phyloP scores from a whole-genome alignment of 805 yeast species.

The Cyberlindnera nakhonratchasimensis region DNA sequence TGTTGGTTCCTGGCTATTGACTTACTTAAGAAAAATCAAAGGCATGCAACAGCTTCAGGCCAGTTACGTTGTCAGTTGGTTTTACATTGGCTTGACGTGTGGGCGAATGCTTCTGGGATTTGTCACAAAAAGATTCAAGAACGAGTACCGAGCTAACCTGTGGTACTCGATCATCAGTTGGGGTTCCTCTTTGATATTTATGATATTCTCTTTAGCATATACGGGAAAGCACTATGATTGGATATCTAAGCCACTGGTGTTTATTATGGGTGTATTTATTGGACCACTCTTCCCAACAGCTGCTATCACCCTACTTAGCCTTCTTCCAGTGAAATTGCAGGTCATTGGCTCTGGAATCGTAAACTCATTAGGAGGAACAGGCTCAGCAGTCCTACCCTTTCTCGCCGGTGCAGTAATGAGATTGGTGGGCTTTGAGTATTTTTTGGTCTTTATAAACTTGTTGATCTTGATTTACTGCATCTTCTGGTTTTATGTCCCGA shows the following conservation, averaged over 20 bases:
- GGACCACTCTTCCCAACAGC: constrained; percentile 78
- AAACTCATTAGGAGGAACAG: constrained; percentile 79
- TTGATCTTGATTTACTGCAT: constrained; percentile 12
- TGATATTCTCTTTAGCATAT: constrained; percentile 14
- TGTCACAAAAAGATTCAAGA: constrained; percentile 44
- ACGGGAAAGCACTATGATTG: constrained; percentile 7
- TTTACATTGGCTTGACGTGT: constrained; percentile 66
- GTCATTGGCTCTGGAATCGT: constrained; percentile 70
- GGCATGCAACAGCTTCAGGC: constrained; percentile 42
- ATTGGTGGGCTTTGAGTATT: constrained; percentile 11
- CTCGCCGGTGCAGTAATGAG: constrained; percentile 45
- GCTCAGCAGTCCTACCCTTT: constrained; percentile 75
- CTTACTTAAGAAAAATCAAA: constrained; percentile 55
- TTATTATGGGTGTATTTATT: constrained; percentile 53
- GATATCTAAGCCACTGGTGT: constrained; percentile 15
- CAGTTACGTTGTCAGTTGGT: constrained; percentile 66
- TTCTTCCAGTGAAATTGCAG: constrained; percentile 57
- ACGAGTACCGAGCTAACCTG: constrained; percentile 39
- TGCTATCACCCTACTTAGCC: constrained; percentile 57
- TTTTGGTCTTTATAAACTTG: constrained; percentile 10
- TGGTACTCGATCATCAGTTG: constrained; percentile 35
- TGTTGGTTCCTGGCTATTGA: constrained; percentile 68
- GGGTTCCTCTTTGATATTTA: constrained; percentile 25
- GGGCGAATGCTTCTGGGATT: constrained; percentile 61
- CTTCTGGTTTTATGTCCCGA: constrained; percentile 10